phyloP scores from a whole-genome alignment of 2,329 filamentous ascomycete genomes.

The Byssochlamys sp. region DNA sequence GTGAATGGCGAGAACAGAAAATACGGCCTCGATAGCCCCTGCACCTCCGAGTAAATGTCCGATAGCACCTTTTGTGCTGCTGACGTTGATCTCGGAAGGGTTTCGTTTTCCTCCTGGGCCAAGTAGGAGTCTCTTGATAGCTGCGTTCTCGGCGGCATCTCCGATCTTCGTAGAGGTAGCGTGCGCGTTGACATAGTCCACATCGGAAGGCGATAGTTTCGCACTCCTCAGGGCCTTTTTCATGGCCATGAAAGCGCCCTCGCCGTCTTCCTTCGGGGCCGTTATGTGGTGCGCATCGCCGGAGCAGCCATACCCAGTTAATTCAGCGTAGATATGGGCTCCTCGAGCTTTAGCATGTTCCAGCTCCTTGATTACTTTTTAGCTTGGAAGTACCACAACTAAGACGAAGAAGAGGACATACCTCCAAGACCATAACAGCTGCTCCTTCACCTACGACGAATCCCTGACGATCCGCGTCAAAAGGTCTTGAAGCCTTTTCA shows the following conservation, averaged over 20 bases:
- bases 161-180: slow-evolving; percentile 80
- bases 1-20: slow-evolving; percentile 67
- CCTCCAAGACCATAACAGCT: slow-evolving; percentile 75
- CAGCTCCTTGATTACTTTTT: slow-evolving; percentile 49
- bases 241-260: slow-evolving; percentile 78
- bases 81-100: slow-evolving; percentile 64
- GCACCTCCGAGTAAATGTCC: slow-evolving; percentile 87
- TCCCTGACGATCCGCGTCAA: slow-evolving; percentile 67
- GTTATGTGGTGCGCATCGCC: slow-evolving; percentile 92
- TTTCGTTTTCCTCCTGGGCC: slow-evolving; percentile 57
- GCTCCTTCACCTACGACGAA: slow-evolving; percentile 93
- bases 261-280: slow-evolving; percentile 71
- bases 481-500: slow-evolving; percentile 66
- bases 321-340: slow-evolving; percentile 76
- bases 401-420: slow-evolving; percentile 16
- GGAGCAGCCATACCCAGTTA: slow-evolving; percentile 80
- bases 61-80: slow-evolving; percentile 86
- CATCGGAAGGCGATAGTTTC: slow-evolving; percentile 53
- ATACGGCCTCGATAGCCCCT: slow-evolving; percentile 80
- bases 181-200: slow-evolving; percentile 93
- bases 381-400: slow-evolving; percentile 4
- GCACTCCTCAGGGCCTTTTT: slow-evolving; percentile 68
- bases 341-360: slow-evolving; percentile 74
- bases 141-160: slow-evolving; percentile 76
- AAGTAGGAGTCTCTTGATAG: slow-evolving; percentile 68